Percentiles rank a stretch among this genome's conserved stretches.
phyloP scores from a whole-genome alignment of 768 basidiomycete genomes.

The Ramaria sp. region DNA sequence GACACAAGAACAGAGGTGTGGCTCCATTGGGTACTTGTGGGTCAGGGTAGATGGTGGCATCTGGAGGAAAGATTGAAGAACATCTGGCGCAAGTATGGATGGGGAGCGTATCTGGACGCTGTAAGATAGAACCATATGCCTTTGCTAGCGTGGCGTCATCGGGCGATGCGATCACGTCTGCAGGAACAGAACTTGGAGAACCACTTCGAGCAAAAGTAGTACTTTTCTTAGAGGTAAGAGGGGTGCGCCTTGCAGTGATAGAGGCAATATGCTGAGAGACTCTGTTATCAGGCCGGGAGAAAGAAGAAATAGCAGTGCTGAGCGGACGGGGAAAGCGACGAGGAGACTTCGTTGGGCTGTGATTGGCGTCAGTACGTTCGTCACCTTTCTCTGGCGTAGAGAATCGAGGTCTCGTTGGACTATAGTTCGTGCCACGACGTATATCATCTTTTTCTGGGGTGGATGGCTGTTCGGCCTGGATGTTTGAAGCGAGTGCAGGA shows the following conservation, averaged over 20 bases:
- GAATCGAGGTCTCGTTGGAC: slow-evolving; percentile 4
- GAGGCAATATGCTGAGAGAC: slow-evolving; percentile 50
- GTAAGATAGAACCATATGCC: slow-evolving; percentile 76
- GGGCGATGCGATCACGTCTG: slow-evolving; percentile 51
- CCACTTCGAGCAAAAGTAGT: slow-evolving; percentile 15
- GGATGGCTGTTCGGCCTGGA: slow-evolving; percentile 6
- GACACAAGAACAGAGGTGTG: slow-evolving; percentile 55
- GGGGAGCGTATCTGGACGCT: slow-evolving; percentile 62
- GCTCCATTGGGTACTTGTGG: slow-evolving; percentile 26
- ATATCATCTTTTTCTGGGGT: background rate
- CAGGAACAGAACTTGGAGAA: slow-evolving; percentile 33
- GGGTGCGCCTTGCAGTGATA: slow-evolving; percentile 38
- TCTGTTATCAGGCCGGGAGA: slow-evolving; percentile 16
- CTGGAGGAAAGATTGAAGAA: slow-evolving; percentile 54
- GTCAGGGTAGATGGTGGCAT: slow-evolving; percentile 80
- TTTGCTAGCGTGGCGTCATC: slow-evolving; percentile 55
- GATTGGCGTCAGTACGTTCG: slow-evolving; percentile 13
- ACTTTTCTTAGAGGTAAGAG: slow-evolving; percentile 43
- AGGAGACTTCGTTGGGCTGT: background rate
- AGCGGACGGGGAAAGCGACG: slow-evolving; percentile 26
- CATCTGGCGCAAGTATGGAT: slow-evolving; percentile 63
- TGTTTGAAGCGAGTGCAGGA: slow-evolving; percentile 10
- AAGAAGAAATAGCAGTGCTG: slow-evolving; percentile 39
- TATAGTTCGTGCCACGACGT: slow-evolving; percentile 13
- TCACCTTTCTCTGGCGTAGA: slow-evolving; percentile 13